Evolutionary conservation across 768 basidiomycete genomes (phyloP).

Genomic region (Trametes cinnabarina): DNA sequence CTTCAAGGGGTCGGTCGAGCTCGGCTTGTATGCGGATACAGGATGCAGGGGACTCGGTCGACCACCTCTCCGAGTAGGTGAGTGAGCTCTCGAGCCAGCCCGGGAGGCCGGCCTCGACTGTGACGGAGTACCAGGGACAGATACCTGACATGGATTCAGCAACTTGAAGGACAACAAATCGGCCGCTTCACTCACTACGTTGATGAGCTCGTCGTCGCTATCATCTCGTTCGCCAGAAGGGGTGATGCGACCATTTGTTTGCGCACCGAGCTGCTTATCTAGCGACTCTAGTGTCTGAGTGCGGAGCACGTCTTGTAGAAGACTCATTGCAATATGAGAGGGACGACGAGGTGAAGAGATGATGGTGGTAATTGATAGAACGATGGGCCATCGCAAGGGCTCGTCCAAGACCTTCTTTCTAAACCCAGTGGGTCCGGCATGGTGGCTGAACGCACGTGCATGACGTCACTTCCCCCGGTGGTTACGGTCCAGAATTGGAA

Average conservation of each 20-base stretch:
- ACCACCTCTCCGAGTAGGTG: slow-evolving; percentile 25
- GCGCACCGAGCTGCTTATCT: slow-evolving; percentile 27
- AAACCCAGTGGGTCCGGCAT: neutral
- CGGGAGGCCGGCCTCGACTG: slow-evolving; percentile 52
- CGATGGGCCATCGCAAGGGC: neutral
- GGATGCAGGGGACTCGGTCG: slow-evolving; percentile 41
- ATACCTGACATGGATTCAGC: slow-evolving; percentile 44
- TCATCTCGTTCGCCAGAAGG: slow-evolving; percentile 46
- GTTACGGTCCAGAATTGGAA: neutral
- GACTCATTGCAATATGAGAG: slow-evolving; percentile 41
- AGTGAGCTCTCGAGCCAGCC: slow-evolving; percentile 35
- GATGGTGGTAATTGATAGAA: slow-evolving; percentile 16
- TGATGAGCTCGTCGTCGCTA: slow-evolving; percentile 63
- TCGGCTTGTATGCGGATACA: slow-evolving; percentile 18
- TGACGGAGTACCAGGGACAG: slow-evolving; percentile 64
- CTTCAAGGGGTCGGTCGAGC: slow-evolving; percentile 55
- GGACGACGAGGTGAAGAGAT: neutral
- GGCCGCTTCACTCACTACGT: slow-evolving; percentile 52
- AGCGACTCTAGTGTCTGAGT: slow-evolving; percentile 43
- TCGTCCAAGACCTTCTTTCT: neutral
- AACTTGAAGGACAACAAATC: neutral
- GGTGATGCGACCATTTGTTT: slow-evolving; percentile 18
- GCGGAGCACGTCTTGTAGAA: slow-evolving; percentile 68
- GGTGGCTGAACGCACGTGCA: slow-evolving; percentile 5
- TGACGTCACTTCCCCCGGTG: slow-evolving; percentile 8